Conservation (phyloP, 208 protist species). For the Vickermania spadyakhi region DNA sequence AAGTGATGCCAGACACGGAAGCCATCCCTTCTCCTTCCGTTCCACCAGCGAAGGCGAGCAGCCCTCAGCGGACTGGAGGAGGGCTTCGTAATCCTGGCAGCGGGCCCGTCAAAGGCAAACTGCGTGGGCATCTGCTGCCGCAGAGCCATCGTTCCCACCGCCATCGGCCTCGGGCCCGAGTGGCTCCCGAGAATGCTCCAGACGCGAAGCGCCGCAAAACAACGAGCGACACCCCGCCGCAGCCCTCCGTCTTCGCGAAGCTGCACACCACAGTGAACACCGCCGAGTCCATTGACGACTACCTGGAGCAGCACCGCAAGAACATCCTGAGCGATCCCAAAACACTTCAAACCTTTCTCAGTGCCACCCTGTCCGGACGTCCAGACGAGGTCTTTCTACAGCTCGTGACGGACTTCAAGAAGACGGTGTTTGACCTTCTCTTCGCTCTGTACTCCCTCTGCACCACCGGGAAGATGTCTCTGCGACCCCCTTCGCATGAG, state of each 20-base stretch:
- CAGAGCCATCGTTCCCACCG: slow-evolving; percentile 11
- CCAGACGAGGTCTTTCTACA: slow-evolving; percentile 29
- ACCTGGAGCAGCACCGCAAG: slow-evolving; percentile 33
- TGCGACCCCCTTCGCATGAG: slow-evolving; percentile 52
- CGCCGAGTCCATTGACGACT: slow-evolving; percentile 42
- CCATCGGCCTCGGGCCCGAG: slow-evolving; percentile 9
- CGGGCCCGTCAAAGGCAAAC: too few relatives aligned
- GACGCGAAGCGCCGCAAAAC: slow-evolving; percentile 6
- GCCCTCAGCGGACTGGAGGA: too few relatives aligned
- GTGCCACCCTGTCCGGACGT: slow-evolving; percentile 46
- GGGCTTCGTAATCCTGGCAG: too few relatives aligned
- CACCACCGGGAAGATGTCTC: slow-evolving; percentile 21
- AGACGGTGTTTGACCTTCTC: slow-evolving; percentile 34
- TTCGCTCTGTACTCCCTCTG: slow-evolving; percentile 56
- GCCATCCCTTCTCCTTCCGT: too few relatives aligned
- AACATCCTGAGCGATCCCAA: slow-evolving; percentile 37
- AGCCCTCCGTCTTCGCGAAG: slow-evolving; percentile 25
- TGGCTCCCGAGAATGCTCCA: slow-evolving; percentile 5
- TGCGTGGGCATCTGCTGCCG: slow-evolving; percentile 10
- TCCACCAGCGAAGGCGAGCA: too few relatives aligned
- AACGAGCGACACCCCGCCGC: slow-evolving; percentile 45
- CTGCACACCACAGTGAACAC: slow-evolving; percentile 32
- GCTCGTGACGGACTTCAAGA: slow-evolving; percentile 42
- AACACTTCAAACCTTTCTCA: slow-evolving; percentile 56
- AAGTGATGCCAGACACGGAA: too few relatives aligned